Base-by-base conservation (phyloP, 345 rosid genomes). In the Firmiana major region DNA sequence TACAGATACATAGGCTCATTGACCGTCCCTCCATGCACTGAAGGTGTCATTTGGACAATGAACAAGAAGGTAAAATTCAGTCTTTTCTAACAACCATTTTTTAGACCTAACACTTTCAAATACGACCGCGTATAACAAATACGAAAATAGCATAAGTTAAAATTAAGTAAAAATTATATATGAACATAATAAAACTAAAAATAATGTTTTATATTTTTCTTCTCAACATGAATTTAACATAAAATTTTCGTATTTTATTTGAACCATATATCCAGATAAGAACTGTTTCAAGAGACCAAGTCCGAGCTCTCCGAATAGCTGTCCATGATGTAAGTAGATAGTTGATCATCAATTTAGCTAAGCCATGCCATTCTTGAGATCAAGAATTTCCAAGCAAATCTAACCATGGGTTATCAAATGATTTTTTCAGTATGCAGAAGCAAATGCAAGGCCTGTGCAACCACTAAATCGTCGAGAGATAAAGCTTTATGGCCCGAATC, bases 21-120 rank as follows among this genome's bases (percentile, higher is more conserved):
- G 63, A 90, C 98, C 1, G 82, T 86, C 43, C 94, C 98, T 81
- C 97, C 97, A 63, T 94, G 97, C 79, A 86, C 94, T 0, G 88
- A 94, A 87, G 90, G 87, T 75, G 94, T 94, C 72, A 81, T 77
- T 67, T 90, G 97, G 97, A 88, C 78, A 74, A 84, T 92, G 71
- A 72, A 84, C 84, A 78, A 73, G 70, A 79, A 85, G 87, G 96
- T 94, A 79, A 12, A 40, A 67, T 42, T 17, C 9, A 53, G 7
- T 74, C 45, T 6, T 38, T n/a, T 28, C 19, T 22, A 22, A 62
- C 5, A n/a, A 21, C 28, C 11, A 10, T 2, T 48, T 54, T 8
- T n/a, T n/a, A n/a, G n/a, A n/a, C n/a, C n/a, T n/a, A n/a, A n/a
- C n/a, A n/a, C n/a, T n/a, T n/a, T n/a, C n/a, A n/a, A n/a, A n/a